phyloP scores from a whole-genome alignment of 352 stramenopile species.

The Phytopythium vexans region DNA sequence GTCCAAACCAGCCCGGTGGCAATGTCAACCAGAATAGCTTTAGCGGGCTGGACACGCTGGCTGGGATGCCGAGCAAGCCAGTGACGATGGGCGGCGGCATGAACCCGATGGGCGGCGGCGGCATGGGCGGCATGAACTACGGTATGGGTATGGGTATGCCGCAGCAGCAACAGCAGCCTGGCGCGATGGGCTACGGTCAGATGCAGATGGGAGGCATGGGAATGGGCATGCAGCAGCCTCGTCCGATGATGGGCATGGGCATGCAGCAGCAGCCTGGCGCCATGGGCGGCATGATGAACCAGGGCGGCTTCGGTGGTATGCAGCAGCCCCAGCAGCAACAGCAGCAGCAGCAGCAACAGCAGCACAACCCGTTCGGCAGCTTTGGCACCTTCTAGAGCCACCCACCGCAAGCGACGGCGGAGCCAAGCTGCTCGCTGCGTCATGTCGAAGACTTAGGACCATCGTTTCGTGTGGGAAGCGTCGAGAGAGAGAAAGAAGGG shows the following conservation, averaged over 20 bases:
- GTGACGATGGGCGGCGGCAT: conserved; percentile 36
- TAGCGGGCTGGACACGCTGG: conserved; percentile 76
- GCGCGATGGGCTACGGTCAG: conserved; percentile 24
- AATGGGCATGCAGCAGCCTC: conserved; percentile 33
- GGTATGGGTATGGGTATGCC: conserved; percentile 22
- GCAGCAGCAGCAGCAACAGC: conserved; percentile 49
- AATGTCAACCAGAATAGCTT: conserved; percentile 66
- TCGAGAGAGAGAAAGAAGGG: too few species aligned
- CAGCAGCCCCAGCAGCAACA: conserved; percentile 46
- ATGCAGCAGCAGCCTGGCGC: conserved; percentile 36
- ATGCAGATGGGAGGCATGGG: conserved; percentile 45
- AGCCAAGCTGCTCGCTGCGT: background rate
- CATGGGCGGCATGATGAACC: conserved; percentile 68
- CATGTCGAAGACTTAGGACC: background rate
- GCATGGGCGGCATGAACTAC: conserved; percentile 55
- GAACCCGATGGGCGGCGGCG: conserved; percentile 38
- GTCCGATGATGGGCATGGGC: conserved; percentile 30
- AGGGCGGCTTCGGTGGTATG: conserved; percentile 40
- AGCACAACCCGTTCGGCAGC: conserved; percentile 48
- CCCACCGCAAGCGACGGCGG: too few species aligned
- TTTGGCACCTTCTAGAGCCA: conserved; percentile 41
- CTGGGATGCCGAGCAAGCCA: conserved; percentile 70
- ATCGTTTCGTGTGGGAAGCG: too few species aligned
- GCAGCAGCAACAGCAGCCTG: conserved; percentile 20
- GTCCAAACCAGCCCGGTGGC: conserved; percentile 25